Conservation (phyloP, 257 asterid genomes). For the Rhazya stricta region DNA sequence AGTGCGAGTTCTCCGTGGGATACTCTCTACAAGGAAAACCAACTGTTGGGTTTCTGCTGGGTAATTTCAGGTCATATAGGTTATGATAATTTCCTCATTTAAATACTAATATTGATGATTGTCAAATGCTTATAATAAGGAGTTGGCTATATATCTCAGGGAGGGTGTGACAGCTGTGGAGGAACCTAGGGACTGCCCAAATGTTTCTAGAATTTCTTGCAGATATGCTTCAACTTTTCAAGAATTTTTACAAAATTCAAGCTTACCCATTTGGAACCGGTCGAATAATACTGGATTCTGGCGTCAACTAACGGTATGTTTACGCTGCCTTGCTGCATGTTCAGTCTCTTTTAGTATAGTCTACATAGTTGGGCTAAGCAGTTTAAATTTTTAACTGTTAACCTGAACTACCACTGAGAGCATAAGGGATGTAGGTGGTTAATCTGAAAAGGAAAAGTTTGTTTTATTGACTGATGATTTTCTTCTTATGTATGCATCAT, state of each 20-base stretch:
- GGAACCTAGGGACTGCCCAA: conserved; percentile 86
- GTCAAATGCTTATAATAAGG: conserved; percentile 8
- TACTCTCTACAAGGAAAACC: conserved; percentile 73
- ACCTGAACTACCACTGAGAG: neutral
- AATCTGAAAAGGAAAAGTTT: conserved; percentile 1
- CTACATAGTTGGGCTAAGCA: neutral
- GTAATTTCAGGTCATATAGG: conserved; percentile 80
- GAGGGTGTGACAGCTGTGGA: conserved; percentile 98
- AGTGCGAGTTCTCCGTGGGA: conserved; percentile 97
- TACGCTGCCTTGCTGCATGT: conserved; percentile 6
- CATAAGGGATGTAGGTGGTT: neutral
- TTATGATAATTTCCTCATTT: neutral
- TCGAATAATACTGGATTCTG: conserved; percentile 92
- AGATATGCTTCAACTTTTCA: conserved; percentile 77
- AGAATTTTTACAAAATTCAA: conserved; percentile 63
- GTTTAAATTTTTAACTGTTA: neutral
- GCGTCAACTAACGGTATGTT: conserved; percentile 91
- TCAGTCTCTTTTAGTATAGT: neutral
- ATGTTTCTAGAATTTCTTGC: conserved; percentile 69
- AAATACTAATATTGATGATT: conserved; percentile 11
- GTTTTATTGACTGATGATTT: conserved; percentile 19
- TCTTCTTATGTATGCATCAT: conserved; percentile 11
- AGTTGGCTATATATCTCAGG: conserved; percentile 38
- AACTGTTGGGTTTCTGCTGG: conserved; percentile 88
- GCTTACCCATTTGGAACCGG: conserved; percentile 86